These are phyloP conservation scores for Eucalyptus victrix DNA, from an alignment of 345 rosid genomes.

Conservation along the genomic window DNA sequence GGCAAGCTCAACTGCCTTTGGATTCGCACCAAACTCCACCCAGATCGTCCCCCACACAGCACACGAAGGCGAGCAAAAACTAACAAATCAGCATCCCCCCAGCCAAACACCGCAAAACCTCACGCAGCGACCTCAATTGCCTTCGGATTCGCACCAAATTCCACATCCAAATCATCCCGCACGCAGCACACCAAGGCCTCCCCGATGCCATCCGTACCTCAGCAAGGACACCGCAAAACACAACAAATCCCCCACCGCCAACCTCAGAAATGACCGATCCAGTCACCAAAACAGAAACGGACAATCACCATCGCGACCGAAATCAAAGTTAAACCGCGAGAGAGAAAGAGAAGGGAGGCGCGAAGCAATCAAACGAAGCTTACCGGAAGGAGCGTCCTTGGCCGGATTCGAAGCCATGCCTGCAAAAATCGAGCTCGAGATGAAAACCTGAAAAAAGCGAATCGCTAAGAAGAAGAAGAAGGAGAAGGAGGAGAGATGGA, in stretches of 20 bases:
- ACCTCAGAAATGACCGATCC: neutral
- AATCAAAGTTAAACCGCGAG: neutral
- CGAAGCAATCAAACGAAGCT: neutral
- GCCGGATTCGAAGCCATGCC: constrained; percentile 54
- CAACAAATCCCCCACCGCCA: neutral
- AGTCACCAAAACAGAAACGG: neutral
- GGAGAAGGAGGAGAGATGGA: neutral
- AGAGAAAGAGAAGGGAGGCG: neutral
- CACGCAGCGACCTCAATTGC: neutral
- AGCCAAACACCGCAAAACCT: neutral
- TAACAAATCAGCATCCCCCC: neutral
- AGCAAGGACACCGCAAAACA: neutral
- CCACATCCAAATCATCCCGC: neutral
- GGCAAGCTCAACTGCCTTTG: neutral
- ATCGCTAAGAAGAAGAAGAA: neutral
- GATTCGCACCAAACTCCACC: neutral
- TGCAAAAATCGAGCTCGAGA: neutral
- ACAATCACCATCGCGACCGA: neutral
- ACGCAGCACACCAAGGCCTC: neutral
- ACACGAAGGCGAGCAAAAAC: neutral
- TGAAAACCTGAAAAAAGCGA: neutral
- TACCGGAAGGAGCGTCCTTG: constrained; percentile 54
- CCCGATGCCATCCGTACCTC: neutral
- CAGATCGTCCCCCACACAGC: neutral
- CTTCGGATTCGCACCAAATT: neutral